These are phyloP conservation scores for Coleophoma eucalyptorum DNA, from an alignment of 2,329 filamentous ascomycete genomes.

Conservation along the genomic window DNA sequence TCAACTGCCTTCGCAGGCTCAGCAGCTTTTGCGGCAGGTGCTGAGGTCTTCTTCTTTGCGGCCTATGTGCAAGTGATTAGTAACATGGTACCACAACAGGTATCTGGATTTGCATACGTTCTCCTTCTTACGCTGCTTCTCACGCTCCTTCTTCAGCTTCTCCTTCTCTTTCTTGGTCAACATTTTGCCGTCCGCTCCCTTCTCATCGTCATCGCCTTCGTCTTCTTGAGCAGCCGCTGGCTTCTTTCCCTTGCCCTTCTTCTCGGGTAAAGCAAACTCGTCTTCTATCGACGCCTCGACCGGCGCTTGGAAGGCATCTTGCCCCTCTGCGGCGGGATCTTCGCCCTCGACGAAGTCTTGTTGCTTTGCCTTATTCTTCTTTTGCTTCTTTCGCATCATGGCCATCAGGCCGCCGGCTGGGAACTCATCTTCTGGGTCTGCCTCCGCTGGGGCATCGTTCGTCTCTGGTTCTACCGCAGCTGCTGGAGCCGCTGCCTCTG, in stretches of 20 bases:
- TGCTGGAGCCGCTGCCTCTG: slow-evolving; percentile 48
- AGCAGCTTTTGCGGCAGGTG: slow-evolving; percentile 46
- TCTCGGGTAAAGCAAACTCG: slow-evolving; percentile 73
- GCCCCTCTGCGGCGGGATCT: slow-evolving; percentile 39
- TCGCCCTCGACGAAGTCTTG: slow-evolving; percentile 73
- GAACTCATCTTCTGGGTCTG: slow-evolving; percentile 45
- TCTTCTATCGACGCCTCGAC: slow-evolving; percentile 80
- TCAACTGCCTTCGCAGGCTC: slow-evolving; percentile 50
- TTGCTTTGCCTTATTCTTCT: slow-evolving; percentile 83
- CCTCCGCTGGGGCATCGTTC: slow-evolving; percentile 41
- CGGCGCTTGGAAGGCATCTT: slow-evolving; percentile 64
- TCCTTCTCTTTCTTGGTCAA: slow-evolving; percentile 99
- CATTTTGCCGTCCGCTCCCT: slow-evolving; percentile 59
- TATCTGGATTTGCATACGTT: slow-evolving; percentile 54
- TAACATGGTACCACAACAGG: neutral
- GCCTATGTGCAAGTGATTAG: slow-evolving; percentile 44
- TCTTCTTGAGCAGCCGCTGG: slow-evolving; percentile 34
- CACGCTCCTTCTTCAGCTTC: slow-evolving; percentile 93
- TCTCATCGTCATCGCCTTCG: slow-evolving; percentile 44
- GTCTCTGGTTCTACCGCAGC: slow-evolving; percentile 41
- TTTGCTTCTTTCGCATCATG: slow-evolving; percentile 77
- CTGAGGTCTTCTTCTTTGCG: slow-evolving; percentile 73
- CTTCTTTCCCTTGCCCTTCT: slow-evolving; percentile 68
- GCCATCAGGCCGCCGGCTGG: slow-evolving; percentile 66
- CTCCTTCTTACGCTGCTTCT: slow-evolving; percentile 98